Evolutionary conservation across 371 early-diverging fungal species (phyloP).

Genomic region (Smittium culicis): DNA sequence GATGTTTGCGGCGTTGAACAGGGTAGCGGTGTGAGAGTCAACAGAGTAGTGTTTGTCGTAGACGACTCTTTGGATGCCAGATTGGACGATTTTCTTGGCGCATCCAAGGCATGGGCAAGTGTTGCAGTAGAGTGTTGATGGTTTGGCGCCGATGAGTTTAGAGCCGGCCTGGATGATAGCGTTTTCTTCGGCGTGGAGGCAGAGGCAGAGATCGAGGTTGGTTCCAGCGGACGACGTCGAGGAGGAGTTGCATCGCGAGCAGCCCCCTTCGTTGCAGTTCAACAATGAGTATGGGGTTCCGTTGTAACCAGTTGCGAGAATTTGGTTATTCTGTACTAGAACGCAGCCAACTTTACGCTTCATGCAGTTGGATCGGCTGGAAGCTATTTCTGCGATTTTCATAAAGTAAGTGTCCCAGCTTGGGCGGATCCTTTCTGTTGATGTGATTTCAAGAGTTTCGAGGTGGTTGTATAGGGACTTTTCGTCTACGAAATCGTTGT

Average conservation of each 20-base stretch:
- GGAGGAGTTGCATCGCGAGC: constrained; percentile 77
- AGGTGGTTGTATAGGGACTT: constrained; percentile 32
- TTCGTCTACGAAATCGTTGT: constrained; percentile 38
- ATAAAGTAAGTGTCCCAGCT: constrained; percentile 97
- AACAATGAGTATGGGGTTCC: constrained; percentile 83
- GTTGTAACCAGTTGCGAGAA: constrained; percentile 96
- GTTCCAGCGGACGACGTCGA: constrained; percentile 52
- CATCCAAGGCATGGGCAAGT: constrained; percentile 84
- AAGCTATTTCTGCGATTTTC: constrained; percentile 79
- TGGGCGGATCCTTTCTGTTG: constrained; percentile 65
- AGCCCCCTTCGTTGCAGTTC: constrained; percentile 95
- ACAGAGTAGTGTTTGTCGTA: constrained; percentile 77
- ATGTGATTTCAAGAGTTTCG: constrained; percentile 38
- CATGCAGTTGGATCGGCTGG: constrained; percentile 84
- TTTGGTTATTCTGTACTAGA: constrained; percentile 71
- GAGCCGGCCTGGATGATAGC: constrained; percentile 90
- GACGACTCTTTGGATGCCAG: constrained; percentile 82
- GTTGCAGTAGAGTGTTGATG: constrained; percentile 78
- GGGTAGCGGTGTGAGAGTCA: constrained; percentile 64
- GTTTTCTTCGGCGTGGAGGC: constrained; percentile 98
- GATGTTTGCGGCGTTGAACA: constrained; percentile 70
- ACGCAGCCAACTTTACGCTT: constrained; percentile 96
- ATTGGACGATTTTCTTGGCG: constrained; percentile 91
- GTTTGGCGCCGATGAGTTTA: constrained; percentile 51
- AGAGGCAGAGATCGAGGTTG: constrained; percentile 76